Conservation (phyloP, 176 grass and related monocot genomes). For the maize (Zea mays) region Zm-B73-REFERENCE-NAM-5.0 NC_050098.1:19806501-19807000, state of each 20-base stretch:
- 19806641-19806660: constrained; percentile 16
- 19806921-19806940: neutral
- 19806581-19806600: no score
- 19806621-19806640: no score
- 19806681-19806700: neutral
- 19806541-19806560: no score
- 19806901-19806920: neutral
- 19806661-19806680: neutral
- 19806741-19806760: neutral
- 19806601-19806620: no score
- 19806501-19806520: no score
- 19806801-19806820: neutral
- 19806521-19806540: no score
- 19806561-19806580: no score
- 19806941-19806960: neutral
- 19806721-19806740: neutral
- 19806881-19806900: neutral
- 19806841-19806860: constrained; percentile 2
- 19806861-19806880: neutral
- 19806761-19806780: neutral
- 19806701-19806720: neutral
- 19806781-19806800: constrained; percentile 3
- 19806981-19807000: neutral
- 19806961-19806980: neutral
- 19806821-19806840: neutral